Base-by-base conservation (phyloP, 2,329 filamentous ascomycete species). In the Paracorniculantispora psalliotae region DNA sequence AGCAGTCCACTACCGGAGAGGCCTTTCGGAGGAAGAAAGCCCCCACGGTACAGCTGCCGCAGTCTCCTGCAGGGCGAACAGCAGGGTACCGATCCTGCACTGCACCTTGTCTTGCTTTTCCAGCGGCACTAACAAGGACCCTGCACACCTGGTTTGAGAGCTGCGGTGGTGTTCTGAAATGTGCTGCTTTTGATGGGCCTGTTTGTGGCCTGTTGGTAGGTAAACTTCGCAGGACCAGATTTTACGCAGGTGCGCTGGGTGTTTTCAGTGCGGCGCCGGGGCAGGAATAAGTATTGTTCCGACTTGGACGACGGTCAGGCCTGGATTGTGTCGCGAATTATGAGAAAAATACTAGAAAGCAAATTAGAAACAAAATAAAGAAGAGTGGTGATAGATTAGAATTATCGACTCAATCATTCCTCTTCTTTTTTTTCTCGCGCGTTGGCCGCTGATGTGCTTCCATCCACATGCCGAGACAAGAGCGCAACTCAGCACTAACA, bases 101-200 rank as follows among this genome's bases (percentile, higher is more conserved):
- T n/a, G 39, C 39, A 13, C 19, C 28, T 33, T 54, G 8, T 13
- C 19, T 23, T 54, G 39, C 26, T 37, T 19, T 33, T 44, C 26
- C 25, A n/a, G 23, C n/a, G 37, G 28, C 52, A 55, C 52, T 55
- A 55, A 44, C 21, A 30, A 25, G 46, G 46, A 49, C 46, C 46
- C 46, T n/a, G 35, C 35, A 12, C n/a, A 37, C 54, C 56, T 59
- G 57, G 49, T 59, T 59, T 54, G 57, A 54, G 35, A 54, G 57
- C 50, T 59, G 49, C 51, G 57, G 51, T 33, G 19, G 41, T 59
- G 57, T 59, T 43, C 50, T 59, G 57, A 59, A 55, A 59, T 59
- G 50, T 59, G 51, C 51, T 50, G 43, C 44, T 33, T 30, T 17
- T 49, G 26, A 15, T 35, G 17, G 25, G n/a, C 15, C 19, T 25